phyloP scores from a whole-genome alignment of 2,329 filamentous ascomycete genomes.

The Penicillium sp. region DNA sequence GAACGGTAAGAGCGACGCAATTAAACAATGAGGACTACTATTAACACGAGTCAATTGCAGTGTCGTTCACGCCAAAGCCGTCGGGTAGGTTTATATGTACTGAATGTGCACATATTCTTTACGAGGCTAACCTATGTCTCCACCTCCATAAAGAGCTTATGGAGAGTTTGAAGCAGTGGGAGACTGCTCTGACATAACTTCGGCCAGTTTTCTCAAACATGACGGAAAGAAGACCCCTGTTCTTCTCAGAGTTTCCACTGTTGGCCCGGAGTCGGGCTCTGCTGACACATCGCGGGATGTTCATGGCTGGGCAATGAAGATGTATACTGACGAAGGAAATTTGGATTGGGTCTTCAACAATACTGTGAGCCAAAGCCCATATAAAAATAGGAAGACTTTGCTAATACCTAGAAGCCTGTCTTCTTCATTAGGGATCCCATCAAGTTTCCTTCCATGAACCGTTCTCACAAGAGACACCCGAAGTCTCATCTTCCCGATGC shows the following conservation, averaged over 20 bases:
- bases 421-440: constrained; percentile 70
- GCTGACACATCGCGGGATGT: constrained; percentile 52
- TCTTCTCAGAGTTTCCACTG: constrained; percentile 50
- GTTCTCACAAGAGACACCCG: constrained; percentile 66
- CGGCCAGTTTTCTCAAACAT: constrained; percentile 54
- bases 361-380: constrained; percentile 4
- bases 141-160: constrained; percentile 44
- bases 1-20: background rate
- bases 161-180: constrained; percentile 63
- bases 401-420: constrained; percentile 48
- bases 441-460: constrained; percentile 70
- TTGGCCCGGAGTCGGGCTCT: constrained; percentile 47
- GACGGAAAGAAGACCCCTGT: constrained; percentile 56
- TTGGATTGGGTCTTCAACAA: constrained; percentile 49
- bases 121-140: constrained; percentile 3
- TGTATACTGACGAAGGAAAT: constrained; percentile 54
- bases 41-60: background rate
- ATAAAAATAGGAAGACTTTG: background rate
- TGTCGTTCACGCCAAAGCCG: constrained; percentile 12
- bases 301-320: constrained; percentile 51
- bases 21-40: background rate
- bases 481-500: constrained; percentile 24
- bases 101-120: background rate
- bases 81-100: constrained; percentile 14
- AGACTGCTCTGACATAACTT: constrained; percentile 58